Evolutionary conservation across 73 alveolate species (phyloP).

Genomic region (Durusdinium trenchii): DNA sequence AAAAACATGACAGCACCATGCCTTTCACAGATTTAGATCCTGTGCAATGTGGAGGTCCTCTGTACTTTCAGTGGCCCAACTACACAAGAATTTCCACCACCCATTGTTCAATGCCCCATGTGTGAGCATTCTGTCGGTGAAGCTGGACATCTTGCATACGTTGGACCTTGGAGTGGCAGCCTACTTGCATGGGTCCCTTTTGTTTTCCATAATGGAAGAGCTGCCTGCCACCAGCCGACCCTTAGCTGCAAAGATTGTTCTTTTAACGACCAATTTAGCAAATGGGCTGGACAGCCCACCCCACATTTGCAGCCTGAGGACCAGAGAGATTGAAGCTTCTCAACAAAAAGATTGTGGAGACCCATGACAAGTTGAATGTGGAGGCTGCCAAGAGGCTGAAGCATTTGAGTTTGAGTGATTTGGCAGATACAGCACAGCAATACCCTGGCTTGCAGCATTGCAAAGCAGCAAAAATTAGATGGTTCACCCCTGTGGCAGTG

Average conservation of each 20-base stretch:
- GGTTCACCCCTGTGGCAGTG: background rate
- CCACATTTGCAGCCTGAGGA: background rate
- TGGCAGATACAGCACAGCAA: background rate
- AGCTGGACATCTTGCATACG: background rate
- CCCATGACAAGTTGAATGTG: background rate
- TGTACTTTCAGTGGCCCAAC: background rate
- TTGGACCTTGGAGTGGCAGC: conserved; percentile 50
- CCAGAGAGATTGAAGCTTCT: background rate
- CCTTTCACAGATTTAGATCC: background rate
- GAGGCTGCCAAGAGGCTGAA: background rate
- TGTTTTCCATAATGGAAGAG: conserved; percentile 5
- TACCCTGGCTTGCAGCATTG: background rate
- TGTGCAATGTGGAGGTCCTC: background rate
- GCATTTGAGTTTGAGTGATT: background rate
- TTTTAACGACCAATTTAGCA: background rate
- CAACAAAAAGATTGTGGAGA: background rate
- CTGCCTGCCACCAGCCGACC: conserved; percentile 8
- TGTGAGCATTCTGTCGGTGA: conserved; percentile 1
- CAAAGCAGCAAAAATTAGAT: background rate
- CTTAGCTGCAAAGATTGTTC: background rate
- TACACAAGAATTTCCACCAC: background rate
- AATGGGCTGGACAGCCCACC: conserved; percentile 30
- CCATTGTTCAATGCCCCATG: background rate
- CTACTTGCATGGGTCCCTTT: conserved; percentile 23
- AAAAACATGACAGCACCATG: background rate